Conservation (phyloP, 495 filamentous ascomycete genomes). For the Penicillium macrosclerotiorum region DNA sequence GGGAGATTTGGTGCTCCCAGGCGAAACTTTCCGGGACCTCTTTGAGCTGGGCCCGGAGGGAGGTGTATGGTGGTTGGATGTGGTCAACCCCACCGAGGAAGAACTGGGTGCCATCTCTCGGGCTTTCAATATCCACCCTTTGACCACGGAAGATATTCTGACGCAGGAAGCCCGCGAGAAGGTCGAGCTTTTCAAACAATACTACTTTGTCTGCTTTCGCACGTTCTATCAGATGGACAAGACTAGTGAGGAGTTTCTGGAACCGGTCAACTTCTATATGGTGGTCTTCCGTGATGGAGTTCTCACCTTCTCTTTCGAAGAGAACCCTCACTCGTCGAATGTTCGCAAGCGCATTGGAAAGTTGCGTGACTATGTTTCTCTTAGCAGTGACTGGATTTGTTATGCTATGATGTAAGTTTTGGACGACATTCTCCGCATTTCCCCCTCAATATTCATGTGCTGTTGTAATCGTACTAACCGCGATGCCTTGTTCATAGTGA, state of each 20-base stretch:
- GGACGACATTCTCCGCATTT: neutral
- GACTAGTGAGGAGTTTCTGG: constrained; percentile 71
- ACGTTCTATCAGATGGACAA: constrained; percentile 85
- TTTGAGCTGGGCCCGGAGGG: constrained; percentile 74
- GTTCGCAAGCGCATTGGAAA: constrained; percentile 90
- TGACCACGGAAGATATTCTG: constrained; percentile 92
- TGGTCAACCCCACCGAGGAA: constrained; percentile 84
- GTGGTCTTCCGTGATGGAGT: constrained; percentile 96
- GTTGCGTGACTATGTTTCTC: constrained; percentile 86
- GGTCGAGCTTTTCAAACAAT: constrained; percentile 93
- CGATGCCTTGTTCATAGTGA: constrained; percentile 61
- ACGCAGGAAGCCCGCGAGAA: constrained; percentile 96
- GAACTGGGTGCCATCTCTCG: constrained; percentile 85
- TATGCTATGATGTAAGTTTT: constrained; percentile 91
- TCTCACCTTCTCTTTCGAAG: constrained; percentile 85
- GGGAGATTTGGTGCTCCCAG: constrained; percentile 81
- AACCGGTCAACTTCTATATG: constrained; percentile 94
- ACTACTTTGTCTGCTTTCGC: constrained; percentile 97
- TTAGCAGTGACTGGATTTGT: constrained; percentile 97
- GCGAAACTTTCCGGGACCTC: constrained; percentile 82
- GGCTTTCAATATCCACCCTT: constrained; percentile 88
- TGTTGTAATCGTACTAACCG: too few species aligned
- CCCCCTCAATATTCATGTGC: constrained; percentile 14
- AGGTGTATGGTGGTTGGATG: constrained; percentile 94
- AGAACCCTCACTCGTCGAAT: constrained; percentile 78